Evolutionary conservation across 495 filamentous ascomycete species (phyloP).

Genomic region (Articulospora tetracladia): DNA sequence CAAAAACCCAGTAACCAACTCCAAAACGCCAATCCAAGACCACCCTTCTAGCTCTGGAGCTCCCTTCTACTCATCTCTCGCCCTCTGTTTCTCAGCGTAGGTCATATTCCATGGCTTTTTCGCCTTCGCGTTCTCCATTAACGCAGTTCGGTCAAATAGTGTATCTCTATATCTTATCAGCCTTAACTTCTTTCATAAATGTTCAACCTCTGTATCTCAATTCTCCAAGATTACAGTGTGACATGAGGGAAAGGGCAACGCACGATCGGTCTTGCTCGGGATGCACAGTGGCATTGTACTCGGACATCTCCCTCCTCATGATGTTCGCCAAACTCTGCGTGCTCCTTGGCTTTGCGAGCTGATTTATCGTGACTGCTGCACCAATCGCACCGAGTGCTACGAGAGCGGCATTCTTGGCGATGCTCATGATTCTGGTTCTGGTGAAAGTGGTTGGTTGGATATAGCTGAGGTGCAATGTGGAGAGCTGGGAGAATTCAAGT

Average conservation of each 20-base stretch:
- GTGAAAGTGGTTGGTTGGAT: neutral
- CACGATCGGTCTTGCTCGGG: conserved; percentile 17
- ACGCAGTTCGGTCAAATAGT: conserved; percentile 17
- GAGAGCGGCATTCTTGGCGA: neutral
- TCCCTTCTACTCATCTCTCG: conserved; percentile 20
- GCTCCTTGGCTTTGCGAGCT: neutral
- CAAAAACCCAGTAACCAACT: no score
- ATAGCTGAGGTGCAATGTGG: neutral
- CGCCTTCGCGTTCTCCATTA: conserved; percentile 10
- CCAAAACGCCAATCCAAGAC: neutral
- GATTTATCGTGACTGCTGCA: conserved; percentile 1
- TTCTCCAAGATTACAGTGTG: no score
- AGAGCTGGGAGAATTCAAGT: neutral
- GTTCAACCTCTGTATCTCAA: neutral
- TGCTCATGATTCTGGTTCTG: neutral
- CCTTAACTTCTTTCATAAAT: neutral
- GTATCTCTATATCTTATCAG: conserved; percentile 14
- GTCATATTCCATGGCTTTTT: conserved; percentile 20
- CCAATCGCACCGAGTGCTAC: neutral
- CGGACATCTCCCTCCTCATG: neutral
- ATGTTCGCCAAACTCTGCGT: neutral
- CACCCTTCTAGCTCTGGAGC: neutral
- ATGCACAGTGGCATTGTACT: conserved; percentile 6
- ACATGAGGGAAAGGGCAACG: neutral
- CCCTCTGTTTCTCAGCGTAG: conserved; percentile 15